Base-by-base conservation (phyloP, 2,329 filamentous ascomycete genomes). In the Zymoseptoria crescenta region DNA sequence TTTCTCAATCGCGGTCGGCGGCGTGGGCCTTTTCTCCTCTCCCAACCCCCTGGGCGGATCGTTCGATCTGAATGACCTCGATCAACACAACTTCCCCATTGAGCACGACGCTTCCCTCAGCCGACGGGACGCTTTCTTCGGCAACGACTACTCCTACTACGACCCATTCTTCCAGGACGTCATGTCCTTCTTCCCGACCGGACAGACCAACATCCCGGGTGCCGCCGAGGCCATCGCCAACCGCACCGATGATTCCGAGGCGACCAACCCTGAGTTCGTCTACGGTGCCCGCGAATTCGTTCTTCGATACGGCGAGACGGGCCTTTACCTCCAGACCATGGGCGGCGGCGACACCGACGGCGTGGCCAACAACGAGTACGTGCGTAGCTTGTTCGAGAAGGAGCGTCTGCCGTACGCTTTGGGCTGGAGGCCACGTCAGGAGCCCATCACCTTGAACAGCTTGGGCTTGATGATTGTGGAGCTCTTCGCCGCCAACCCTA, bases 101-200 rank as follows among this genome's bases (percentile, higher is more conserved):
- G 72, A 74, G 60, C 70, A 74, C 62, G 71, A 73, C 56, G 70
- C 62, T 21, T 67, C 65, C n/a, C 57, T 74, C 41, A 68, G 63
- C 16, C 66, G 72, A 28, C 61, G 65, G 7, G 72, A 74, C 59
- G 61, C 63, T 48, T 68, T 59, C 55, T 64, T 69, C 27, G 70
- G 72, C 4, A 65, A 72, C 60, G 67, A 71, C 56, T 60, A 66
- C 56, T 61, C 49, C 16, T 73, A 73, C 62, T 68, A 71, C 59
- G 58, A 65, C 55, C 62, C 57, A 20, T 69, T 70, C 49, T 74
- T 63, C 57, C 58, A 68, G 55, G 57, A 57, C 8, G 61, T 68
- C 1, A 57, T 70, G 29, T 55, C 58, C 3, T 58, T 61, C 56
- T 71, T 65, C 56, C 58, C 57, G 4, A 65, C 62, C 8, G 59